Evolutionary conservation across 2,329 filamentous ascomycete species (phyloP), one percentile per base, ranked within the genome.

Genomic region (Claviceps purpurea): DNA sequence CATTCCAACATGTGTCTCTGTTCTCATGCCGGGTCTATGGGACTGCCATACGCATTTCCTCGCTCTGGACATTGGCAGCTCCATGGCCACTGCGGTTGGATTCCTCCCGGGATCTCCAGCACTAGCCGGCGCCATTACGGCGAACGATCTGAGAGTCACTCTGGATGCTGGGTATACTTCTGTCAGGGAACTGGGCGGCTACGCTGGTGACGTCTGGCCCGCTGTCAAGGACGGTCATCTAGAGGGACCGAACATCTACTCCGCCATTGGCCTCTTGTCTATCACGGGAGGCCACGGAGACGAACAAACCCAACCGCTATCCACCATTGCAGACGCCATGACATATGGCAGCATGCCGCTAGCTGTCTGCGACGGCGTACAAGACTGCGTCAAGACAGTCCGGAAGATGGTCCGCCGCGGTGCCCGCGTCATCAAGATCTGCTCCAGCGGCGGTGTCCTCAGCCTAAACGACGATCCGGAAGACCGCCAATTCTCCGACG

Each of bases 11-110:
- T 69, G 68, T 58, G 70, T 76, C 14, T 66, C 68, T 0, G 67
- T 72, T 10, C 58, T 75, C 8, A 71, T 78, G 63, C 74, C 75
- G 0, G 75, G 75, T 2, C 66, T 79, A 22, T 78, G 74, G 74
- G 75, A 78, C 53, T 72, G 68, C 55, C 75, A 77, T 58, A 66
- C 69, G 0, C 75, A 78, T 58, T 74, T 72, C 55, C 56, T 67
- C 4, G 74, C 70, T n/a, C 52, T 61, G 18, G 54, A 55, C 20
- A 51, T 57, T 7, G 50, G 47, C 7, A 16, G 18, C 16, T 45
- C n/a, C 18, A 4, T 53, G 8, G 18, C 22, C 3, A 37, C 24
- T 0, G 2, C 48, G 11, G 11, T 26, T 2, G 38, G 18, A 7
- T 57, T 57, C 13, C 51, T 58, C 3, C 56, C 56, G 3, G 54